These are phyloP conservation scores for Erigeron canadensis DNA, from an alignment of 129 eudicot genomes.

Conservation along the genomic window DNA sequence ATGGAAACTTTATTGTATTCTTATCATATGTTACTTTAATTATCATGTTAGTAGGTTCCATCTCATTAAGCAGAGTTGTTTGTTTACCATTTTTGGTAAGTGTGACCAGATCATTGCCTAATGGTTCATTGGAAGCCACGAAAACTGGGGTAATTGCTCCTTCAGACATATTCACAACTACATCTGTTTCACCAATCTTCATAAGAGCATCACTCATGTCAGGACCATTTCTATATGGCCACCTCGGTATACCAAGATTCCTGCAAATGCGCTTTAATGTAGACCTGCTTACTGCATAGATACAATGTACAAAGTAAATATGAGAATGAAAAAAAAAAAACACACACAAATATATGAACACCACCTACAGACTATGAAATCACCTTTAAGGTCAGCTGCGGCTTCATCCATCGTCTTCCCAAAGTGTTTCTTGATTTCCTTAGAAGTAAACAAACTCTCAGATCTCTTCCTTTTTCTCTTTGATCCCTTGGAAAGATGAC, in stretches of 20 bases:
- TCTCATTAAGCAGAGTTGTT: background rate
- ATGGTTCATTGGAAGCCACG: background rate
- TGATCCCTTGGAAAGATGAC: background rate
- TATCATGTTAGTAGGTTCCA: background rate
- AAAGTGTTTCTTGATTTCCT: slow-evolving; percentile 5
- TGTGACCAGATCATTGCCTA: background rate
- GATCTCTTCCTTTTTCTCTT: slow-evolving; percentile 9
- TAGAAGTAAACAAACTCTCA: background rate
- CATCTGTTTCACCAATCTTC: background rate
- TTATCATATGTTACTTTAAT: slow-evolving; percentile 1
- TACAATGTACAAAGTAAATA: background rate
- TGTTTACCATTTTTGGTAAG: slow-evolving; percentile 12
- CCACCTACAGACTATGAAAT: background rate
- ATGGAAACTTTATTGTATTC: background rate
- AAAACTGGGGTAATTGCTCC: background rate
- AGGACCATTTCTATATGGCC: slow-evolving; percentile 10
- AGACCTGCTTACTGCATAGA: slow-evolving; percentile 21
- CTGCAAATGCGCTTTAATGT: slow-evolving; percentile 17
- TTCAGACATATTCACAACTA: background rate
- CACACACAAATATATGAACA: slow-evolving; percentile 12
- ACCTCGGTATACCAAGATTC: slow-evolving; percentile 9
- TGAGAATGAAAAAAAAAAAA: background rate
- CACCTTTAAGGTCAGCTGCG: slow-evolving; percentile 5
- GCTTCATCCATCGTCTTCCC: slow-evolving; percentile 16
- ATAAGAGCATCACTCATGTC: background rate